Evolutionary conservation across 192 early-diverging fungal genomes (phyloP), one percentile per base, ranked within the genome.

Genomic region (Martensiomyces pterosporus): DNA sequence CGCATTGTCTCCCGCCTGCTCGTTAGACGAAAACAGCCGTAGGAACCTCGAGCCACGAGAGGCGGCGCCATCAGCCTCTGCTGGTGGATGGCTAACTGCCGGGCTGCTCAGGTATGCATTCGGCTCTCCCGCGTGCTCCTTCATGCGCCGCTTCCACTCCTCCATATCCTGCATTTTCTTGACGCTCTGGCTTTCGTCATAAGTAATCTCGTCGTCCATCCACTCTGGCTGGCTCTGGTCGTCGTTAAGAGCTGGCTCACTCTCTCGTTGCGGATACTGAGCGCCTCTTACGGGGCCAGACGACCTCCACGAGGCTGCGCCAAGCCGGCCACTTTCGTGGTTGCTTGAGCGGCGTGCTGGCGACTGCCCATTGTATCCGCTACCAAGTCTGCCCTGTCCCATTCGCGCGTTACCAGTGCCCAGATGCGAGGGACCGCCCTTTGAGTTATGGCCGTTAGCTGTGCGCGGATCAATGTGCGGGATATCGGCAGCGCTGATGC

Each of bases 131-230:
- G 29, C 5, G 6, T 32, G 29, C 42, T 52, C 61, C 21, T 51
- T 52, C 70, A 74, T 74, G 39, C 64, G 58, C 27, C 59, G 57
- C 59, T 74, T 74, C 70, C 70, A 74, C 39, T 65, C 70, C 50
- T 74, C 70, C 49, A 74, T 61, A 40, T 74, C 70, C 22, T 58
- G 64, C 59, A 67, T 74, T 17, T 42, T 49, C 17, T 21, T 42
- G 2, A 57, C 59, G n/a, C 55, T 74, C 53, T 66, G 54, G 41
- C 21, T 25, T 22, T 74, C 70, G 44, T 74, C 70, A 40, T 67
- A 74, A 13, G 41, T 13, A 24, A 64, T 16, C 13, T 49, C 61
- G 52, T 60, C 61, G 37, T 60, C 64, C 70, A 74, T 74, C 70
- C 70, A 74, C 55, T 66, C 70, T 17, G 70, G 70, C 58, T 67